Conservation (phyloP, 2,329 filamentous ascomycete genomes). For the Ophiostoma triangulosporum region DNA sequence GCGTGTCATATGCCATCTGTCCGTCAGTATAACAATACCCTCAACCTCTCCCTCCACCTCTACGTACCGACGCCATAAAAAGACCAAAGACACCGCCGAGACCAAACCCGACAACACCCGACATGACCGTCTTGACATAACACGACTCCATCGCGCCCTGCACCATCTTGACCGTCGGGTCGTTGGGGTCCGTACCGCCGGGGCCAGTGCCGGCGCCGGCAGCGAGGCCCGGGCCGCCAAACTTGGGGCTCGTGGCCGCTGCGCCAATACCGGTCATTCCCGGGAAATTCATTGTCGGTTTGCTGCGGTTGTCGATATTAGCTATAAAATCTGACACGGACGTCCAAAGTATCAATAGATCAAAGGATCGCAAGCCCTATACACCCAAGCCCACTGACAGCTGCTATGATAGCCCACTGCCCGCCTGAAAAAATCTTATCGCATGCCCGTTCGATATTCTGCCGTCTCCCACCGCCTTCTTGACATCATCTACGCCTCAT, state of each 20-base stretch:
- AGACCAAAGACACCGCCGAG: constrained; percentile 89
- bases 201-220: constrained; percentile 14
- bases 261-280: constrained; percentile 16
- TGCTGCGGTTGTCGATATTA: background rate
- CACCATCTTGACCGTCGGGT: constrained; percentile 53
- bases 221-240: constrained; percentile 22
- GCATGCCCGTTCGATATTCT: constrained; percentile 22
- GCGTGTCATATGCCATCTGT: constrained; percentile 97
- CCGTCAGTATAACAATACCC: background rate
- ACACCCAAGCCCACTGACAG: background rate
- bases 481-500: background rate
- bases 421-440: constrained; percentile 10
- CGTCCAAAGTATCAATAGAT: too few relatives aligned
- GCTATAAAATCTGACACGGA: too few relatives aligned
- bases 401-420: background rate
- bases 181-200: constrained; percentile 24
- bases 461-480: constrained; percentile 24
- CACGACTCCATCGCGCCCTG: constrained; percentile 84
- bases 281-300: constrained; percentile 17
- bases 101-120: constrained; percentile 85
- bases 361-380: background rate
- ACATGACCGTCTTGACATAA: constrained; percentile 73
- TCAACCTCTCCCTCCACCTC: background rate
- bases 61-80: constrained; percentile 83
- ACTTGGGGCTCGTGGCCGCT: background rate